A percentile compares a stretch with the other conserved stretches of the same genome.
Evolutionary conservation across 371 early-diverging fungal species (phyloP).

Genomic region (Mucor irregularis): DNA sequence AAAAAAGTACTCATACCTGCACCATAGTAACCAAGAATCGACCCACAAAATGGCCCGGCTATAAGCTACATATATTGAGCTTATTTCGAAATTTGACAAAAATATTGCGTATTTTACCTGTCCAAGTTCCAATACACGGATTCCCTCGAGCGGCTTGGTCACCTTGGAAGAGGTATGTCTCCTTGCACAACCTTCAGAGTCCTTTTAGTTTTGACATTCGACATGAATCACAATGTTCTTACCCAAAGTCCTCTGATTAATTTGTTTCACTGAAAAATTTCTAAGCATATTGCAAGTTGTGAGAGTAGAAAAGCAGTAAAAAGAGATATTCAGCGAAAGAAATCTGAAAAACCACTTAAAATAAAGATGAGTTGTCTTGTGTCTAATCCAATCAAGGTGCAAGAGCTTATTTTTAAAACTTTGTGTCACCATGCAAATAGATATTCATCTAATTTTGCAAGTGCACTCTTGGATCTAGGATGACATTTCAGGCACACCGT

Average conservation of each 20-base stretch:
- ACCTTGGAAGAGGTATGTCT: conserved; percentile 1
- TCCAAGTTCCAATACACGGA: conserved; percentile 53
- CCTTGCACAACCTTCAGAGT: neutral
- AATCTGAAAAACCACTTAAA: neutral
- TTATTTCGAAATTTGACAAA: neutral
- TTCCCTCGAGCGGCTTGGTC: conserved; percentile 45
- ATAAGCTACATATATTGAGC: conserved; percentile 32
- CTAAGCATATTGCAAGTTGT: conserved; percentile 1
- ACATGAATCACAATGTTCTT: too few relatives aligned
- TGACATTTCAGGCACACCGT: too few relatives aligned
- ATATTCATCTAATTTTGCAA: too few relatives aligned
- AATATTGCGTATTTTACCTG: conserved; percentile 33
- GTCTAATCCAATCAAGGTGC: conserved; percentile 13
- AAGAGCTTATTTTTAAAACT: neutral
- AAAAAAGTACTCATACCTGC: too few relatives aligned
- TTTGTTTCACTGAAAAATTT: neutral
- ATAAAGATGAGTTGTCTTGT: conserved; percentile 10
- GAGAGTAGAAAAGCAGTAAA: neutral
- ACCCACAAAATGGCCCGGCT: conserved; percentile 59
- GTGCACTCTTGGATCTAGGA: too few relatives aligned
- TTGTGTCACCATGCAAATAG: conserved; percentile 1
- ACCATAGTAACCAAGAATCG: conserved; percentile 51
- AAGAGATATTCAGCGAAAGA: conserved; percentile 2
- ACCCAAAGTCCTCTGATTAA: neutral
- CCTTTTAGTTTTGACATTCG: too few relatives aligned